Percentiles rank a stretch among this genome's conserved stretches.
These are phyloP conservation scores for Amauroascus niger DNA, from an alignment of 2,329 filamentous ascomycete species.

Conservation along the genomic window DNA sequence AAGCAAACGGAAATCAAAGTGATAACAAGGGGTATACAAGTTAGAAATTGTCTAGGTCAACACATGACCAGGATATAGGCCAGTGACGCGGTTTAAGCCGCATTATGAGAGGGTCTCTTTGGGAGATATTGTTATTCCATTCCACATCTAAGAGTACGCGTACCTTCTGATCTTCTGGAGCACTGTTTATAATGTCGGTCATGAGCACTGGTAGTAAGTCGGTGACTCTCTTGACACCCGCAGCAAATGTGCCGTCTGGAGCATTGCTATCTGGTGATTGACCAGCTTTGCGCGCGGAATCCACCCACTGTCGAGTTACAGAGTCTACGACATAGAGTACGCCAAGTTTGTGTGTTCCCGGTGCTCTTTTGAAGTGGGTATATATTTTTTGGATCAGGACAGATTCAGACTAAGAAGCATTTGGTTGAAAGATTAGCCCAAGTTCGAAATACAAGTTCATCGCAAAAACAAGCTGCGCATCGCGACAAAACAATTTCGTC, in stretches of 20 bases:
- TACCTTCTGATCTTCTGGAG: slow-evolving; percentile 95
- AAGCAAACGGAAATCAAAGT: not conserved
- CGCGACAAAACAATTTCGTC: not conserved
- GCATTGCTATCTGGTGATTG: slow-evolving; percentile 73
- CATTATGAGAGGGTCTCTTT: slow-evolving; percentile 7
- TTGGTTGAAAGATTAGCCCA: slow-evolving; percentile 14
- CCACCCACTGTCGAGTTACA: slow-evolving; percentile 97
- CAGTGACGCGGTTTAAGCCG: slow-evolving; percentile 1
- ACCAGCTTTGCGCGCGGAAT: slow-evolving; percentile 78
- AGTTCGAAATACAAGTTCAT: not conserved
- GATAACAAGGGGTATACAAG: slow-evolving; percentile 10
- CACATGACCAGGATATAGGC: slow-evolving; percentile 1
- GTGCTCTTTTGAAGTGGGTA: slow-evolving; percentile 92
- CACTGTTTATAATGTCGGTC: slow-evolving; percentile 83
- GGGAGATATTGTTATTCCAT: slow-evolving; percentile 8
- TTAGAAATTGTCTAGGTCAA: slow-evolving; percentile 13
- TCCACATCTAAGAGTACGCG: slow-evolving; percentile 37
- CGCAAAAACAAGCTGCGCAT: not conserved
- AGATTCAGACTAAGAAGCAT: slow-evolving; percentile 65
- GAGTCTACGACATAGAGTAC: slow-evolving; percentile 99
- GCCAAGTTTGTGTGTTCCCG: slow-evolving; percentile 91
- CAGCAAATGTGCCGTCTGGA: slow-evolving; percentile 84
- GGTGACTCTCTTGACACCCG: slow-evolving; percentile 91
- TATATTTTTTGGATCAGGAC: slow-evolving; percentile 92
- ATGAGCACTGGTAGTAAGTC: slow-evolving; percentile 88